phyloP scores from a whole-genome alignment of 108 stramenopile species.

The Pseudonitzschia multiseries region DNA sequence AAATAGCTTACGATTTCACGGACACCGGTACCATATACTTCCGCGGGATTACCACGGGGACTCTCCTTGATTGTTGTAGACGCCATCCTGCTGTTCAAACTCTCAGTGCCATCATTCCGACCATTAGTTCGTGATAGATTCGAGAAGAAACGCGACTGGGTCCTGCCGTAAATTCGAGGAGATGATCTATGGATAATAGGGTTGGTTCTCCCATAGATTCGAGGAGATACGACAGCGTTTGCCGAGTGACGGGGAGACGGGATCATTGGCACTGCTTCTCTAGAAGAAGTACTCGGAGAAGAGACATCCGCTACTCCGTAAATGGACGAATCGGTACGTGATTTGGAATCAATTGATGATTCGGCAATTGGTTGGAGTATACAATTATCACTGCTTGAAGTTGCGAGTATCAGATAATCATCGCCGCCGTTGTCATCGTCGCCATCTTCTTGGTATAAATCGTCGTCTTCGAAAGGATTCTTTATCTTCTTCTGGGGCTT shows the following conservation, averaged over 20 bases:
- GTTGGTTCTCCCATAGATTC: not conserved
- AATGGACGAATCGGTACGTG: too few species aligned
- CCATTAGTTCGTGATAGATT: too few species aligned
- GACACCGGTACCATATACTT: too few species aligned
- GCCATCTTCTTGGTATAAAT: not conserved
- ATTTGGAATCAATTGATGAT: too few species aligned
- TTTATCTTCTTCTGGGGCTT: conserved; percentile 7
- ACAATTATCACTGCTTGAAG: not conserved
- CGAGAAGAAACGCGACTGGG: too few species aligned
- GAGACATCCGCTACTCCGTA: not conserved
- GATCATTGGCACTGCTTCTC: not conserved
- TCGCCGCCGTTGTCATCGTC: conserved; percentile 5
- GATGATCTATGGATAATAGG: not conserved
- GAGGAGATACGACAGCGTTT: not conserved
- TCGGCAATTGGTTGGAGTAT: not conserved
- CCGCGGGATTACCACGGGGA: too few species aligned
- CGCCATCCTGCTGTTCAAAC: too few species aligned
- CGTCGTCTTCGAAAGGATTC: conserved; percentile 4
- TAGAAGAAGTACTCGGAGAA: not conserved
- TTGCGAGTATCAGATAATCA: not conserved
- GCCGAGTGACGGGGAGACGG: conserved; percentile 3
- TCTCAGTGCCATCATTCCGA: too few species aligned
- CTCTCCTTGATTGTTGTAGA: too few species aligned
- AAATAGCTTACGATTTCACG: too few species aligned
- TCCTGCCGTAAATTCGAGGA: not conserved